These are phyloP conservation scores for Inga leiocalycina DNA, from an alignment of 306 rosid species.

Conservation along the genomic window DNA sequence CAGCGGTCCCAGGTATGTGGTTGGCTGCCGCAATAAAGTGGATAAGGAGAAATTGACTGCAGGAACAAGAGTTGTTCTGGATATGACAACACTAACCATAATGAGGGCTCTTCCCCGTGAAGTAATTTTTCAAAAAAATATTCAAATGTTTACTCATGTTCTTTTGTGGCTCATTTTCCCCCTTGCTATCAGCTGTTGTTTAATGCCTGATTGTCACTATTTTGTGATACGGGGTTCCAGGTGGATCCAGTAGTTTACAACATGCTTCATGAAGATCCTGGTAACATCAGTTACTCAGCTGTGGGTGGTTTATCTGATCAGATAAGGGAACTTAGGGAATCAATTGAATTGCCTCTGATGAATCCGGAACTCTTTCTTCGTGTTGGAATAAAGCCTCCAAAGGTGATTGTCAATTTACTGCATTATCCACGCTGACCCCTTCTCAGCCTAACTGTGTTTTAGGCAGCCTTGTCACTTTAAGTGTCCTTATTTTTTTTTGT, in stretches of 20 bases:
- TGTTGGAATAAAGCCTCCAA: constrained; percentile 98
- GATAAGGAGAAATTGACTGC: constrained; percentile 87
- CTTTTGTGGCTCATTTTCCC: background rate
- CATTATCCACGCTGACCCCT: constrained; percentile 1
- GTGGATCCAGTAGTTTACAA: constrained; percentile 95
- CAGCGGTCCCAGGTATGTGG: constrained; percentile 94
- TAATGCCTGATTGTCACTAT: constrained; percentile 11
- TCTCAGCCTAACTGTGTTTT: background rate
- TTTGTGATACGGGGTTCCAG: constrained; percentile 48
- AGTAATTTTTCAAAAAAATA: constrained; percentile 47
- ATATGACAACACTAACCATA: constrained; percentile 90
- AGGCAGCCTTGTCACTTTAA: background rate
- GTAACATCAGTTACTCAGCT: constrained; percentile 96
- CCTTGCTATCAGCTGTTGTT: constrained; percentile 1
- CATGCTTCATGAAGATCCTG: constrained; percentile 98
- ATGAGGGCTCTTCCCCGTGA: constrained; percentile 98
- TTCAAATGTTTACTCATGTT: constrained; percentile 19
- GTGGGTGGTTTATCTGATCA: constrained; percentile 99
- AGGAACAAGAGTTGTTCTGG: constrained; percentile 94
- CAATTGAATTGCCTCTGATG: constrained; percentile 93
- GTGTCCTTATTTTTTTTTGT: background rate
- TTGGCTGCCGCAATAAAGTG: constrained; percentile 93
- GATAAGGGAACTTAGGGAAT: constrained; percentile 95
- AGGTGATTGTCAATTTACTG: constrained; percentile 54
- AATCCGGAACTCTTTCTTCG: constrained; percentile 95